These are phyloP conservation scores for Dictyophora rubrovolvata DNA, from an alignment of 768 basidiomycete genomes.

Conservation along the genomic window DNA sequence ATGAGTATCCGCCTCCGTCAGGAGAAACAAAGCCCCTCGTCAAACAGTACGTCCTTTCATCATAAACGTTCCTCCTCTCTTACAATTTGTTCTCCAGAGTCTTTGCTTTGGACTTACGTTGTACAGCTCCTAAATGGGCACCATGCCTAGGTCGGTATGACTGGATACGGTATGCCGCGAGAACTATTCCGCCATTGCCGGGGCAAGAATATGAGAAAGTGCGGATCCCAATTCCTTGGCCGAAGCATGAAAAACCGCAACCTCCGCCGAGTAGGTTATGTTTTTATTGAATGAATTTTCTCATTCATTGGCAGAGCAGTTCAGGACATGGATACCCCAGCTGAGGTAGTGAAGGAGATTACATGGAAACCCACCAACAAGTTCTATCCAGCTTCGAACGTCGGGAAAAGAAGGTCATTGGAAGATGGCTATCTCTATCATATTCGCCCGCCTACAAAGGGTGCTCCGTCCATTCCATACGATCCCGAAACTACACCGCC, in stretches of 20 bases:
- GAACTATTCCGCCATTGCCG: constrained; percentile 50
- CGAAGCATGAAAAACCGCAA: constrained; percentile 33
- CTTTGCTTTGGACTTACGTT: constrained; percentile 64
- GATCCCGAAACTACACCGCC: constrained; percentile 37
- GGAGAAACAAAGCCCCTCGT: constrained; percentile 22
- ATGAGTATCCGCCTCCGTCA: constrained; percentile 42
- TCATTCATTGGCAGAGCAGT: constrained; percentile 25
- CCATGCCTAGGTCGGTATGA: constrained; percentile 43
- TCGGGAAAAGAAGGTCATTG: constrained; percentile 34
- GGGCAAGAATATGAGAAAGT: constrained; percentile 25
- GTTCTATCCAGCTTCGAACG: constrained; percentile 24
- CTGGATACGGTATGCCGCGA: constrained; percentile 65
- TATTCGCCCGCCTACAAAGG: constrained; percentile 28
- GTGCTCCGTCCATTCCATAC: constrained; percentile 22
- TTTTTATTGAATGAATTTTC: not conserved
- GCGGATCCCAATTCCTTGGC: constrained; percentile 59
- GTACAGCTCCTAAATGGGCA: constrained; percentile 51
- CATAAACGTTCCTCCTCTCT: not conserved
- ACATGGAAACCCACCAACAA: constrained; percentile 62
- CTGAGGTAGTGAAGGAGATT: constrained; percentile 50
- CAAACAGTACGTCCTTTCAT: not conserved
- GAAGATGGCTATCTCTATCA: constrained; percentile 43
- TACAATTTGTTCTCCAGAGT: constrained; percentile 37
- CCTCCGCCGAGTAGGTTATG: constrained; percentile 34
- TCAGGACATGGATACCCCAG: constrained; percentile 52